These are phyloP conservation scores for Trichoderma orchidacearum DNA, from an alignment of 495 filamentous ascomycete species.

Conservation along the genomic window DNA sequence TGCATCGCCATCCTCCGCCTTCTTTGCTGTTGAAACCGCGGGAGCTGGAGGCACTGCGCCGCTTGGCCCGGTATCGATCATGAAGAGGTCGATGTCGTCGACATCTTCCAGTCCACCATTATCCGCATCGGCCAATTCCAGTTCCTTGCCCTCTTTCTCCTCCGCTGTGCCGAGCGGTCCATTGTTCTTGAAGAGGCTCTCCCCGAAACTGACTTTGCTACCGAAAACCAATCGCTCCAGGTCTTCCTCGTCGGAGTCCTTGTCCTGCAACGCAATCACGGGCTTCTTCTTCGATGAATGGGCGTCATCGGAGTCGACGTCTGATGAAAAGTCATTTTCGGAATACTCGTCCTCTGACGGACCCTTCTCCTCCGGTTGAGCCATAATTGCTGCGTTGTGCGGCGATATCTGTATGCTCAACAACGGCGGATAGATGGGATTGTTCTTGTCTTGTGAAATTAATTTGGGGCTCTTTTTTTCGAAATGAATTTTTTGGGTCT, in stretches of 20 bases:
- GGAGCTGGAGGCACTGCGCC: slow-evolving; percentile 17
- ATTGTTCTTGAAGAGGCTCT: slow-evolving; percentile 43
- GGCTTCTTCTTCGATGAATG: neutral
- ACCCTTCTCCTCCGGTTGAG: neutral
- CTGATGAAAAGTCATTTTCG: neutral
- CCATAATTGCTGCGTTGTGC: neutral
- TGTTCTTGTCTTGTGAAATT: neutral
- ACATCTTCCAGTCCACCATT: slow-evolving; percentile 32
- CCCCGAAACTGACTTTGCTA: slow-evolving; percentile 64
- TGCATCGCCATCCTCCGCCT: slow-evolving; percentile 20
- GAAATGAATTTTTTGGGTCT: slow-evolving; percentile 2
- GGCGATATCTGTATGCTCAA: neutral
- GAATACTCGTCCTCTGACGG: neutral
- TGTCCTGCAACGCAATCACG: slow-evolving; percentile 27
- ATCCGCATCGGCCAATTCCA: slow-evolving; percentile 12
- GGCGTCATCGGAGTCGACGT: neutral
- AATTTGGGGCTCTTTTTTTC: neutral
- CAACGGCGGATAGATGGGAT: neutral
- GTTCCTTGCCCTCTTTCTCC: slow-evolving; percentile 18
- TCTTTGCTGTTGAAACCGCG: slow-evolving; percentile 17
- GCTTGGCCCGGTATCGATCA: slow-evolving; percentile 26
- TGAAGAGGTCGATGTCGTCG: slow-evolving; percentile 47
- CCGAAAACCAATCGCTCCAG: slow-evolving; percentile 80
- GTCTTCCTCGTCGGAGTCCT: slow-evolving; percentile 69
- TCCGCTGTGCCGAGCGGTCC: slow-evolving; percentile 6